Base-by-base conservation (phyloP, 306 rosid genomes). In the Lotus japonicus region DNA sequence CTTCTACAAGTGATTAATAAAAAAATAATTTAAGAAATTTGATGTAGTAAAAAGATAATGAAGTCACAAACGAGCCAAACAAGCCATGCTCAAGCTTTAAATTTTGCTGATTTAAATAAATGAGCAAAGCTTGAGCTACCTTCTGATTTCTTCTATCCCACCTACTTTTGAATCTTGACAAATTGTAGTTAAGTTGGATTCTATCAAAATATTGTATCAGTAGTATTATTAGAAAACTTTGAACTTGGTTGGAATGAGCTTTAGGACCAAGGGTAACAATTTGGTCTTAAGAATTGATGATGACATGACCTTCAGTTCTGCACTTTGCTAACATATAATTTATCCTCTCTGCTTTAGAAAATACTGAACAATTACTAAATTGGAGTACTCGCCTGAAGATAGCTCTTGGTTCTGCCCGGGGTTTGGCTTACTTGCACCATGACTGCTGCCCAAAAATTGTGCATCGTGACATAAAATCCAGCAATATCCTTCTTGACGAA, bases 361-460 rank as follows among this genome's bases (percentile, higher is more conserved):
- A 75, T 44, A 72, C 46, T 36, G 88, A 73, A 75, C 81, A 18
- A 38, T 19, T 61, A 38, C 77, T 84, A 77, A 83, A 82, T 62
- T 92, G 97, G 97, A 64, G 57, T 64, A 85, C 81, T 62, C 90
- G 97, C 15, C 83, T 92, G 54, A 84, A 63, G 66, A 73, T 92
- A 79, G 96, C 96, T 48, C 86, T 89, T 13, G 97, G 97, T 70
- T 84, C 97, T 4, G 95, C 97, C n/a, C 70, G 94, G 52, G 97
- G 97, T 9, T 65, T 91, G 73, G 85, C 91, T 7, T 88, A 91
- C 73, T 81, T 91, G 79, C 97, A 91, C 64, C 90, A 91, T 61
- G 96, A 89, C 62, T 92, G 97, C 84, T 70, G 75, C 65, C 97
- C 97, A 10, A 87, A 82, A 81, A 82, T 92, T 39, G 84, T 89